Conservation (phyloP, 2,329 filamentous ascomycete genomes). For the Colletotrichum sp. region DNA sequence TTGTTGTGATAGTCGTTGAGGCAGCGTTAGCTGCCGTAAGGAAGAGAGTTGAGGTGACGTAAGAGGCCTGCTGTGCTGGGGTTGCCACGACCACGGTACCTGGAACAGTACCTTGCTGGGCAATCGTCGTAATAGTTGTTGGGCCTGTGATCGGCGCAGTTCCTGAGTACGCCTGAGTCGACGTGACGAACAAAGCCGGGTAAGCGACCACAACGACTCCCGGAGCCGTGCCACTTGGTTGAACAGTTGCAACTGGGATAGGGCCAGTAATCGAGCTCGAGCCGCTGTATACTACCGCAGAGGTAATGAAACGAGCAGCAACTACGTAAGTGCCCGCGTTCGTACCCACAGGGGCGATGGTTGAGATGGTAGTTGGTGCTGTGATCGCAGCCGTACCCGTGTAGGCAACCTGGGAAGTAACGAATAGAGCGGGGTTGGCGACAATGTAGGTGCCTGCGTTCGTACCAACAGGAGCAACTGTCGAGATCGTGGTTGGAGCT, state of each 20-base stretch:
- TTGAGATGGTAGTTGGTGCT: background rate
- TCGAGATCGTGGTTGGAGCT: background rate
- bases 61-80: background rate
- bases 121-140: constrained; percentile 1
- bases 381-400: constrained; percentile 9
- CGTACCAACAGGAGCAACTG: background rate
- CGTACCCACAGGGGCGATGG: background rate
- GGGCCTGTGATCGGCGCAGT: background rate
- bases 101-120: background rate
- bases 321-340: constrained; percentile 9
- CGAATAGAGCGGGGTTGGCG: background rate
- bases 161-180: background rate
- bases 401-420: background rate
- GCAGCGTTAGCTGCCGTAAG: background rate
- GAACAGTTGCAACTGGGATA: background rate
- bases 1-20: background rate
- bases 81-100: constrained; percentile 7
- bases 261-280: background rate
- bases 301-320: background rate
- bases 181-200: constrained; percentile 9
- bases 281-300: background rate
- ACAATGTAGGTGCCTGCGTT: constrained; percentile 14
- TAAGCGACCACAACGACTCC: constrained; percentile 8
- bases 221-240: background rate
- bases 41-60: constrained; percentile 1